Base-by-base conservation (phyloP, 805 yeast species). In the Kodamaea kakaduensis region DNA sequence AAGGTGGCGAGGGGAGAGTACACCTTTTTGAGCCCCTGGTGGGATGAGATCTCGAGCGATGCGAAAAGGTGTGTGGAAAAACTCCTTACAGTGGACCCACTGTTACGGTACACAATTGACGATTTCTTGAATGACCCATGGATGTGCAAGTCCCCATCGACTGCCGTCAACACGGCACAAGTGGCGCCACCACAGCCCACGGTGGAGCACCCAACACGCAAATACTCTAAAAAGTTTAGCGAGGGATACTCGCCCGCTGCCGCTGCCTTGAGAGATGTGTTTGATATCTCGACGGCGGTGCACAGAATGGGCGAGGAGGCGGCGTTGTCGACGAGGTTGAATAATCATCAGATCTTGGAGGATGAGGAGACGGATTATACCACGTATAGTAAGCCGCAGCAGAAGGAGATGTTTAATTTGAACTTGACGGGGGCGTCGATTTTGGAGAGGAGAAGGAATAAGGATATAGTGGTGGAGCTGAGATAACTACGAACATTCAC, bases 221-320 rank as follows among this genome's bases (percentile, higher is more conserved):
- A 46, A 35, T 53, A 55, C 40, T 49, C 52, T 22, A 53, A 57
- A 48, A 56, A 51, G 38, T 54, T 36, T 38, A 40, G 32, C 26
- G 44, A 48, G 20, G 68, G 61, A 3, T 77, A 75, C 50, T 75
- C 82, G 3, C 88, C 88, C 4, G 87, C 85, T 2, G 87, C 88
- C 1, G 82, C 79, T 32, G 86, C 87, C 0, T 71, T 86, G 59
- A 78, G 85, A 45, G 95, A 86, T 49, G 94, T 89, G 9, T 86
- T 86, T 56, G 95, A 86, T 50, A 78, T 86, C 6, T 79, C 88
- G 18, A 82, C 86, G 33, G 94, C 95, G 5, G 87, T 86, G 12
- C 90, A 85, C 52, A 77, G 95, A 49, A 72, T 74, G 64, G 87
- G 82, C 34, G 84, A 79, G 52, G 89, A 82, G 46, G 67, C 69